Conservation (phyloP, 2,329 filamentous ascomycete species). For the Onygena corvina region DNA sequence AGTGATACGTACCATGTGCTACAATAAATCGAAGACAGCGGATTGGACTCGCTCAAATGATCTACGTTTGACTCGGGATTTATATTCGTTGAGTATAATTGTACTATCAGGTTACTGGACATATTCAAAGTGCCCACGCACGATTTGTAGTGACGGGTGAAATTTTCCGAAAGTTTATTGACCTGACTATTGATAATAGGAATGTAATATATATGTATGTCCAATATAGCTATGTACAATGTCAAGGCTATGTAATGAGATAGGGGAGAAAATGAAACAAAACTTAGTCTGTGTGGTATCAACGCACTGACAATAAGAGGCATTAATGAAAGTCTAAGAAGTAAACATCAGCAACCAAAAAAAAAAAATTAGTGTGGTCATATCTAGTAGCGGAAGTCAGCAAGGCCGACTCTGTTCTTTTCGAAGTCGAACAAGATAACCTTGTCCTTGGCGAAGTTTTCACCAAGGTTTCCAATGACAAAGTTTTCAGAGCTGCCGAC, state of each 20-base stretch:
- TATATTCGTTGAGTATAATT: no score
- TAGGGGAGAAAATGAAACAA: background rate
- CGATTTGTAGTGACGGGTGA: no score
- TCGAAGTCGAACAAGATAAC: slow-evolving; percentile 18
- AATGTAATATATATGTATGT: background rate
- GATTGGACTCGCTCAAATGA: no score
- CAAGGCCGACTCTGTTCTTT: slow-evolving; percentile 15
- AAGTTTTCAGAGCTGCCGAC: slow-evolving; percentile 15
- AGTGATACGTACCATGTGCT: background rate
- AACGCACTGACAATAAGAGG: background rate
- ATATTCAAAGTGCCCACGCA: no score
- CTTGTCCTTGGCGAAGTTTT: slow-evolving; percentile 18
- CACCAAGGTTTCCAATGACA: slow-evolving; percentile 17
- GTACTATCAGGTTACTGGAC: no score
- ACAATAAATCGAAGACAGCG: background rate
- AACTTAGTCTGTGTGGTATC: no score
- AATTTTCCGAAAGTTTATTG: background rate
- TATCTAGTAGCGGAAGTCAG: slow-evolving; percentile 14
- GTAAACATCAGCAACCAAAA: background rate
- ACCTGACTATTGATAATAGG: background rate
- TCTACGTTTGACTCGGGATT: no score
- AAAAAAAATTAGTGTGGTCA: background rate
- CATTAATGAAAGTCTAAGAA: background rate
- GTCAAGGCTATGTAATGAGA: slow-evolving; percentile 8
- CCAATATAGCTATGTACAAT: background rate